Evolutionary conservation across 169 alveolate species (phyloP).

Genomic region (Condylostoma magnum): DNA sequence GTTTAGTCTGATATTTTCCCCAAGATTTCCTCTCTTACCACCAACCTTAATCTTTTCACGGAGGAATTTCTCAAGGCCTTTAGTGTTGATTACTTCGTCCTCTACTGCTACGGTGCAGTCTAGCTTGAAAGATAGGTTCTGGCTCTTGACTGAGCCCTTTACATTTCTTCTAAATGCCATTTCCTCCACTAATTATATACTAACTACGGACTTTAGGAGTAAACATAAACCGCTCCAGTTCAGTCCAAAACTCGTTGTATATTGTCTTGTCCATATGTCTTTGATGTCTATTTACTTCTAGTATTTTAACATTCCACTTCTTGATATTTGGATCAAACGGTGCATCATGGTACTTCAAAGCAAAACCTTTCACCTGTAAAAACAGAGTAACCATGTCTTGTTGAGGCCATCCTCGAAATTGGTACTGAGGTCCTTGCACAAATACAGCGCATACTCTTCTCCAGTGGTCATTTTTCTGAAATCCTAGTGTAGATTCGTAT

Average conservation of each 20-base stretch:
- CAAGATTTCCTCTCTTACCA: conserved; percentile 95
- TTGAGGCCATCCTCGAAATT: conserved; percentile 77
- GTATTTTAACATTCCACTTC: conserved; percentile 65
- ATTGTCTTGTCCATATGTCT: conserved; percentile 68
- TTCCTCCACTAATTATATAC: background rate
- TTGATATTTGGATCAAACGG: conserved; percentile 51
- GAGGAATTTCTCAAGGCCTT: conserved; percentile 92
- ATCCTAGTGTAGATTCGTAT: conserved; percentile 49
- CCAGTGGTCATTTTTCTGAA: conserved; percentile 58
- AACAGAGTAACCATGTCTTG: conserved; percentile 54
- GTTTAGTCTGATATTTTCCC: conserved; percentile 85
- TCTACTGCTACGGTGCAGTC: conserved; percentile 93
- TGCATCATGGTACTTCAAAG: conserved; percentile 57
- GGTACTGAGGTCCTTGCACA: conserved; percentile 72
- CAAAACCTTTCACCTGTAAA: conserved; percentile 70
- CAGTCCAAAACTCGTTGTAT: conserved; percentile 72
- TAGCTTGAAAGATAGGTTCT: background rate
- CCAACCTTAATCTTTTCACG: conserved; percentile 93
- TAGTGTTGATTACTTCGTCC: conserved; percentile 88
- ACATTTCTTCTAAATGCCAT: background rate
- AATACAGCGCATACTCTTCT: conserved; percentile 75
- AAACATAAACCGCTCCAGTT: conserved; percentile 55
- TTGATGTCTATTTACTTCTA: conserved; percentile 53
- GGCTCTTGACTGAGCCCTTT: background rate
- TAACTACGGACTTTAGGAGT: conserved; percentile 42